These are phyloP conservation scores for Pseudoscleropodium purum DNA, from an alignment of 225 moss, liverwort and hornwort species.

Conservation along the genomic window DNA sequence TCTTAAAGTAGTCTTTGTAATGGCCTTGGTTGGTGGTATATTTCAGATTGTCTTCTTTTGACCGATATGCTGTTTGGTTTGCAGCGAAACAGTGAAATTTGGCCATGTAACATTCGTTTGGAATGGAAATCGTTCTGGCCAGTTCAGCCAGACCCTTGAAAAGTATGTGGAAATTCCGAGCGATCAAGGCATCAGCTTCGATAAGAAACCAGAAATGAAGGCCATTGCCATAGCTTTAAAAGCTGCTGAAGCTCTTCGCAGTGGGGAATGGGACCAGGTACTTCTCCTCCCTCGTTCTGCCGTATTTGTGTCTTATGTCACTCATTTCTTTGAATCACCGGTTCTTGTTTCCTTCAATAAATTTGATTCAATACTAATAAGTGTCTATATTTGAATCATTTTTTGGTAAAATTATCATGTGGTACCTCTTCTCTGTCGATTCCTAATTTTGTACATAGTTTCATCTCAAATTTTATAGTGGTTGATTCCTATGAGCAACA, in stretches of 20 bases:
- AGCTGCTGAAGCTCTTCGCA: conserved; percentile 84
- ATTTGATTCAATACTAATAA: neutral
- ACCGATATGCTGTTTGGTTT: neutral
- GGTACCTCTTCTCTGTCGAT: neutral
- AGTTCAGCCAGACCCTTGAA: conserved; percentile 82
- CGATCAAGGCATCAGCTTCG: conserved; percentile 86
- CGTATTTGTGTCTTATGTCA: neutral
- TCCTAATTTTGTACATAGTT: neutral
- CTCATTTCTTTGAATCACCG: neutral
- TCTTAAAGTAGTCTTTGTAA: neutral
- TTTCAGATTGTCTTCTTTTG: neutral
- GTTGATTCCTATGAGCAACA: neutral
- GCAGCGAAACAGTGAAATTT: conserved; percentile 98
- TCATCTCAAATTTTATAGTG: neutral
- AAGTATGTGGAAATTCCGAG: conserved; percentile 96
- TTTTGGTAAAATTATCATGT: neutral
- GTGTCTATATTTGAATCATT: neutral
- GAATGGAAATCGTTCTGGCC: conserved; percentile 98
- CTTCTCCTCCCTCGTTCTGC: neutral
- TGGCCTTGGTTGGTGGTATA: neutral
- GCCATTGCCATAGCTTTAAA: conserved; percentile 70
- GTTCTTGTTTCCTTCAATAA: neutral
- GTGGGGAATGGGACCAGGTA: conserved; percentile 93
- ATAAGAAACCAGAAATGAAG: conserved; percentile 94
- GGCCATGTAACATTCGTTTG: conserved; percentile 99